Percentiles rank a stretch among this genome's conserved stretches.
These are phyloP conservation scores for Boletus albobrunnescens DNA, from an alignment of 1,284 basidiomycete species.

Conservation along the genomic window DNA sequence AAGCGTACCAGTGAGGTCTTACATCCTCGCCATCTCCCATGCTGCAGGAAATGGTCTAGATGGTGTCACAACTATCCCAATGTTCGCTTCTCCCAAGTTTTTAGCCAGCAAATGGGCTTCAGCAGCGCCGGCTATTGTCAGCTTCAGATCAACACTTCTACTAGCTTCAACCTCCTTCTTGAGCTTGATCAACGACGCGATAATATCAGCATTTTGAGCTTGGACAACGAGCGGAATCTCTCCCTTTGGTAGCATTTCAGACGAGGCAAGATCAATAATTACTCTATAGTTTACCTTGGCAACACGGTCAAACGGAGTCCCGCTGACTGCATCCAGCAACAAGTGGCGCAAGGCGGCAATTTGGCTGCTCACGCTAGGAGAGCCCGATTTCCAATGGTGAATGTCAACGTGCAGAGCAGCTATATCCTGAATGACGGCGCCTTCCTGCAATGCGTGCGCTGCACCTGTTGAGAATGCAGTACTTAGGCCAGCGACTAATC, in stretches of 20 bases:
- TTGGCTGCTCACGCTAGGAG: constrained; percentile 58
- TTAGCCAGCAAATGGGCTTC: constrained; percentile 78
- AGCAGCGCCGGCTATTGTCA: constrained; percentile 67
- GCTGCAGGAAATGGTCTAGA: constrained; percentile 54
- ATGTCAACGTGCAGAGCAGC: constrained; percentile 73
- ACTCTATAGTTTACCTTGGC: constrained; percentile 24
- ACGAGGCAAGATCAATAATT: constrained; percentile 1
- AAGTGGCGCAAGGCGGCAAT: constrained; percentile 62
- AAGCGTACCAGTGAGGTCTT: constrained; percentile 14
- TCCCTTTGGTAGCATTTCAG: constrained; percentile 35
- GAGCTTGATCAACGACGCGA: constrained; percentile 74
- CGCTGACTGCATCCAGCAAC: constrained; percentile 47
- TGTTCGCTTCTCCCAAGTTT: constrained; percentile 63
- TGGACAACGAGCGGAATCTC: constrained; percentile 56
- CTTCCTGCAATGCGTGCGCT: constrained; percentile 55
- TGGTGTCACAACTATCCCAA: constrained; percentile 72
- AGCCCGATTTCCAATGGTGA: constrained; percentile 36
- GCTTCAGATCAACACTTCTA: constrained; percentile 37
- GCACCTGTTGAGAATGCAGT: constrained; percentile 64
- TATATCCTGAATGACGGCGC: constrained; percentile 67
- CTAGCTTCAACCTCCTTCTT: constrained; percentile 67
- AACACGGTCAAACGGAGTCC: constrained; percentile 52
- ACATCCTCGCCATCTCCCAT: constrained; percentile 58
- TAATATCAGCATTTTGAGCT: constrained; percentile 66
- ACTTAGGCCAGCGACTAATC: constrained; percentile 65